These are phyloP conservation scores for Exophiala dermatitidis DNA, from an alignment of 2,329 filamentous ascomycete species.

Conservation along the genomic window DNA sequence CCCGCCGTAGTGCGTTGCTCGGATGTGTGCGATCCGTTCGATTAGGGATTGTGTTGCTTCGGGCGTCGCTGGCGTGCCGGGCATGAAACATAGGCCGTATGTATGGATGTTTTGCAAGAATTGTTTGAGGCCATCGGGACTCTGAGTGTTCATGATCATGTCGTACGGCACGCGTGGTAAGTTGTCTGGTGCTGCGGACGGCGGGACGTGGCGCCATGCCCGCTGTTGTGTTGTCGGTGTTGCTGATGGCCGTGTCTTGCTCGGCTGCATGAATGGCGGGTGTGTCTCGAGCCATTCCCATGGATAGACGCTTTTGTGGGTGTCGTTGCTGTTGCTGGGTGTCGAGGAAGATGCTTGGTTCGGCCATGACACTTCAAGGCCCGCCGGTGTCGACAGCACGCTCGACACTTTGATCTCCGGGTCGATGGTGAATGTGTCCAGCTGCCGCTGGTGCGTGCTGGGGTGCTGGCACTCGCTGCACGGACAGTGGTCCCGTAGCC, in stretches of 20 bases:
- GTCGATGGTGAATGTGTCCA: conserved; percentile 60
- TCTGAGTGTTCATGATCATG: conserved; percentile 56
- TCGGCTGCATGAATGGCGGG: conserved; percentile 30
- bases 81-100: conserved; percentile 23
- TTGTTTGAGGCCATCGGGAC: conserved; percentile 8
- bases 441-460: conserved; percentile 60
- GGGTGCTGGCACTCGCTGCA: conserved; percentile 61
- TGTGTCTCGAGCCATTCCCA: conserved; percentile 55
- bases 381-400: conserved; percentile 8
- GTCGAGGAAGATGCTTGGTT: neutral
- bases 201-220: conserved; percentile 16
- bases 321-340: conserved; percentile 14
- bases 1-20: conserved; percentile 83
- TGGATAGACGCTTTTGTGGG: conserved; percentile 61
- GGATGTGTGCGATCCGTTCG: conserved; percentile 75
- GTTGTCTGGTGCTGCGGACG: neutral
- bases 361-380: conserved; percentile 20
- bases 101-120: conserved; percentile 23
- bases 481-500: conserved; percentile 62
- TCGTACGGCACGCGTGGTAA: conserved; percentile 41
- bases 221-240: conserved; percentile 2
- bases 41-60: conserved; percentile 67
- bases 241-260: neutral
- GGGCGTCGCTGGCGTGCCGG: conserved; percentile 37
- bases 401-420: conserved; percentile 7